Evolutionary conservation across 495 filamentous ascomycete species (phyloP).

Genomic region (Trichoderma virens): DNA sequence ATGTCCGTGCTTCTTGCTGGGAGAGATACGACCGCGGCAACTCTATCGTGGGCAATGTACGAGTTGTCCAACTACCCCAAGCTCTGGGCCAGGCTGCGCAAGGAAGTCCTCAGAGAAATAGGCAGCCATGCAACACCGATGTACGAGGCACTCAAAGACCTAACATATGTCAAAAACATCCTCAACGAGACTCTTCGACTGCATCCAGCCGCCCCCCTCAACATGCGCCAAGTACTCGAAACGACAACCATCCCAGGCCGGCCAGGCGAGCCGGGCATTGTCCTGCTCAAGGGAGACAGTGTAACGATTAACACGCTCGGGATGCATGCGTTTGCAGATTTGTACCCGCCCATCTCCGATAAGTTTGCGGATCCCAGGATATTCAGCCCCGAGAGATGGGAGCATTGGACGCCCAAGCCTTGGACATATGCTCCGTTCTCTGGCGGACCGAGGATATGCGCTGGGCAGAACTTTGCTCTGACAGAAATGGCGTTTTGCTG

Average conservation of each 20-base stretch:
- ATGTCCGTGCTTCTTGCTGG: slow-evolving; percentile 53
- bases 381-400: slow-evolving; percentile 54
- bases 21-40: slow-evolving; percentile 52
- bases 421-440: slow-evolving; percentile 60
- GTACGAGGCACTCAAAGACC: slow-evolving; percentile 32
- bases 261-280: slow-evolving; percentile 22
- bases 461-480: slow-evolving; percentile 48
- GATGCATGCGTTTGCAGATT: slow-evolving; percentile 47
- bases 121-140: slow-evolving; percentile 24
- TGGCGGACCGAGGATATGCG: slow-evolving; percentile 47
- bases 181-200: slow-evolving; percentile 43
- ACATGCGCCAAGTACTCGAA: slow-evolving; percentile 36
- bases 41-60: slow-evolving; percentile 49
- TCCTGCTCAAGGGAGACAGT: slow-evolving; percentile 28
- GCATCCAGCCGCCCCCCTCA: slow-evolving; percentile 42
- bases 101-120: slow-evolving; percentile 27
- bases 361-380: slow-evolving; percentile 38
- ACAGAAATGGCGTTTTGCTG: slow-evolving; percentile 43
- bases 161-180: slow-evolving; percentile 32
- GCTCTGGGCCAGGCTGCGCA: slow-evolving; percentile 38
- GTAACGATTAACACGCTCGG: slow-evolving; percentile 36
- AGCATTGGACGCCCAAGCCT: slow-evolving; percentile 40
- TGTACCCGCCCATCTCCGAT: slow-evolving; percentile 36
- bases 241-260: slow-evolving; percentile 26
- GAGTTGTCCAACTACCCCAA: slow-evolving; percentile 42